Percentiles rank a stretch among this genome's conserved stretches.
Conservation (phyloP, 352 stramenopile genomes). For the Albugo candida region DNA sequence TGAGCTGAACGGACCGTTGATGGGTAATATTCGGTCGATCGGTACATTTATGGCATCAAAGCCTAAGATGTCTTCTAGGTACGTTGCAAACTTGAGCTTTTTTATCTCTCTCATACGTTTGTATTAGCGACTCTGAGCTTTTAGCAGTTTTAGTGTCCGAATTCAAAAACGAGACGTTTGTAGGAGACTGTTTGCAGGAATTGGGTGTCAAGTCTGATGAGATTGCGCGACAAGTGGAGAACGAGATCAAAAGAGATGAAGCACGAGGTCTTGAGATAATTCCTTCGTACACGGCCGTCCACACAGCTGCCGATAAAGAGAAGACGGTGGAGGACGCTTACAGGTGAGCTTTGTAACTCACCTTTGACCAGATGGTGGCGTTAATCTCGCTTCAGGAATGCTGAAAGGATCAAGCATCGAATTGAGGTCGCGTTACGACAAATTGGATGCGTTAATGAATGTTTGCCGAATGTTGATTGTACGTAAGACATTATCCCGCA, state of each 20-base stretch:
- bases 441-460: too few species aligned
- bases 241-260: slow-evolving; percentile 51
- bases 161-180: slow-evolving; percentile 13
- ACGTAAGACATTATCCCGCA: too few species aligned
- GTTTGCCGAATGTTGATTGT: too few species aligned
- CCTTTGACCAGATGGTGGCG: too few species aligned
- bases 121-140: slow-evolving; percentile 15
- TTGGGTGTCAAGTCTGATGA: slow-evolving; percentile 28
- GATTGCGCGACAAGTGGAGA: slow-evolving; percentile 34
- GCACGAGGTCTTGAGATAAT: slow-evolving; percentile 46
- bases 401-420: too few species aligned
- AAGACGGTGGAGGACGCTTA: slow-evolving; percentile 23
- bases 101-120: not conserved
- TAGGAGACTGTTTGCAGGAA: slow-evolving; percentile 35
- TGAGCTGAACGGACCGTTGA: slow-evolving; percentile 10
- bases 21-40: slow-evolving; percentile 11
- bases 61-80: not conserved
- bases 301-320: slow-evolving; percentile 26
- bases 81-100: not conserved
- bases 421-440: too few species aligned
- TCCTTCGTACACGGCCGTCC: slow-evolving; percentile 43
- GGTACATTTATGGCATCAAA: slow-evolving; percentile 16
- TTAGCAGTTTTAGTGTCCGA: slow-evolving; percentile 23
- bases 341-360: too few species aligned
- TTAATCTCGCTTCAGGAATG: too few species aligned